Base-by-base conservation (phyloP, 1,284 basidiomycete genomes). In the Irpex rosettiformis region DNA sequence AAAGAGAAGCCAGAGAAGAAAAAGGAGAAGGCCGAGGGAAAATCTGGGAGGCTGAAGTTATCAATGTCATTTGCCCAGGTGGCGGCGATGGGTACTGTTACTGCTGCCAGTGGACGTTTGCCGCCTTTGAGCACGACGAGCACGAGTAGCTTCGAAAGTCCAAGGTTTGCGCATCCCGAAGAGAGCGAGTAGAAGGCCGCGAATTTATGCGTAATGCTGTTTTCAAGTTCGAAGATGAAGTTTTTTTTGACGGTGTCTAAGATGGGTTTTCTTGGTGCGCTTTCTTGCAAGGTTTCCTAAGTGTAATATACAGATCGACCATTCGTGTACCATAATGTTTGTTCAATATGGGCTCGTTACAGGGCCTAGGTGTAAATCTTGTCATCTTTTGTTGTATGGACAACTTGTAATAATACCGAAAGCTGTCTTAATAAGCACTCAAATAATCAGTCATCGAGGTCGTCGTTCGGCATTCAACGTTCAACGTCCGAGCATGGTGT, bases 111-210 rank as follows among this genome's bases (percentile, higher is more conserved):
- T 11, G 55, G 47, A 3, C 55, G 40, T 1, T 42, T 45, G 13
- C 30, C 33, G 33, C 33, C 30, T 13, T 33, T 33, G 29, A 58
- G 29, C 18, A 37, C 51, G 2, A 40, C 57, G 27, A 62, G 58
- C 33, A 27, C 40, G 27, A 62, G 58, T 47, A 59, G 58, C 43
- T 59, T 61, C 28, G 62, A 63, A 24, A 63, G 62, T 37, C 62
- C 62, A 3, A 40, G 25, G 25, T 63, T 63, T 33, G 60, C 62
- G 13, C 57, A 57, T 55, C 62, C 62, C 7, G 59, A 61, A 13
- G 54, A 52, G 13, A 61, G 60, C 29, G 60, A 61, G n/a, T 59
- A 30, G 53, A 11, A 27, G 7, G 29, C 28, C 3, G n/a, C 4
- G 25, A 10, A 13, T 33, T 52, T 11, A 27, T 24, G 22, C 27